Evolutionary conservation across 176 grass and related monocot species (phyloP).

Genomic region (Aechmea fasciata): DNA sequence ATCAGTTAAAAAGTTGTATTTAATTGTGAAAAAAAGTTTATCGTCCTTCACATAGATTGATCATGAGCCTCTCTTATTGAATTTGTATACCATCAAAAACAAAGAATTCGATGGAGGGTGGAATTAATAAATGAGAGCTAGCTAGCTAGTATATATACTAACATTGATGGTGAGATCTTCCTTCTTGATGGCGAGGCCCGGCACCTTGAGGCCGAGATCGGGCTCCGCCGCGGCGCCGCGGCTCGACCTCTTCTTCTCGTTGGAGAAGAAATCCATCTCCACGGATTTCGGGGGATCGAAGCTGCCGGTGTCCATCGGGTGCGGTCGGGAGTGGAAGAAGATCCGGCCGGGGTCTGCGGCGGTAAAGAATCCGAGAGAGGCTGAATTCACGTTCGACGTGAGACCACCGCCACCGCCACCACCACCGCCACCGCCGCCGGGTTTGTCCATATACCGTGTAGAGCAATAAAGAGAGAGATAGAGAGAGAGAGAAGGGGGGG

Average conservation of each 20-base stretch:
- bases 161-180: conserved; percentile 78
- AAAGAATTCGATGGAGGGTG: not conserved
- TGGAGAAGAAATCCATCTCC: conserved; percentile 89
- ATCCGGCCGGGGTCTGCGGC: not conserved
- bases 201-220: conserved; percentile 17
- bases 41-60: too few species aligned
- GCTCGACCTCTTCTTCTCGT: conserved; percentile 53
- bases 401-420: not conserved
- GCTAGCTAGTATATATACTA: not conserved
- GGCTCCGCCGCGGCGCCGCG: not conserved
- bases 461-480: not conserved
- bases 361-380: conserved; percentile 22
- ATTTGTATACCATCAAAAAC: not conserved
- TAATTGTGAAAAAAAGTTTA: too few species aligned
- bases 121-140: not conserved
- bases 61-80: too few species aligned
- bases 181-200: conserved; percentile 33
- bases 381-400: not conserved
- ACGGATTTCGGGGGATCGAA: conserved; percentile 17
- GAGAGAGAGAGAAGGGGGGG: not conserved
- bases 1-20: too few species aligned
- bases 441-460: not conserved
- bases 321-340: not conserved
- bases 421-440: not conserved
- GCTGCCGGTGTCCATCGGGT: not conserved